These are phyloP conservation scores for Herpetomonas muscarum DNA, from an alignment of 208 protist species.

Conservation along the genomic window DNA sequence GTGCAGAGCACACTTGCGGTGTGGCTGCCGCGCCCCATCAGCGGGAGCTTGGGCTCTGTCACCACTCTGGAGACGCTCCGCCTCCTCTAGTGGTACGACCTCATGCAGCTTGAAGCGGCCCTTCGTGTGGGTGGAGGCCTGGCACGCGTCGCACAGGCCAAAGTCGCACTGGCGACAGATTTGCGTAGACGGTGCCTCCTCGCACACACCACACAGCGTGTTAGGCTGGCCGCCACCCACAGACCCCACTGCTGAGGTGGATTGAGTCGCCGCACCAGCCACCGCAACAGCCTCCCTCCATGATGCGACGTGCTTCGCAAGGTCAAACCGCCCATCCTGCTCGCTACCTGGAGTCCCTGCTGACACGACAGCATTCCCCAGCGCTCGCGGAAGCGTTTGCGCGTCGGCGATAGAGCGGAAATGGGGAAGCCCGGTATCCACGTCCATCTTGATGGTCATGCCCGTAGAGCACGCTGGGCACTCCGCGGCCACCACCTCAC, in stretches of 20 bases:
- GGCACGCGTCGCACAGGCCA: conserved; percentile 51
- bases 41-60: too few relatives aligned
- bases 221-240: background rate
- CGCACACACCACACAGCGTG: conserved; percentile 58
- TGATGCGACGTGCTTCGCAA: background rate
- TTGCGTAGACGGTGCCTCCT: conserved; percentile 26
- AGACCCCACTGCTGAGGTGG: too few relatives aligned
- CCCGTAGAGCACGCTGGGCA: too few relatives aligned
- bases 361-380: conserved; percentile 5
- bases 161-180: conserved; percentile 73
- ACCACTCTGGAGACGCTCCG: too few relatives aligned
- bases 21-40: too few relatives aligned
- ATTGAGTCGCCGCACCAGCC: background rate
- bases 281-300: background rate
- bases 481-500: background rate
- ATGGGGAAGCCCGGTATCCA: too few relatives aligned
- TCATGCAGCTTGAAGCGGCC: conserved; percentile 56
- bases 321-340: background rate
- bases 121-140: conserved; percentile 44
- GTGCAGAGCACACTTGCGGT: conserved; percentile 34
- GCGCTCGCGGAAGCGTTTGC: background rate
- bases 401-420: too few relatives aligned
- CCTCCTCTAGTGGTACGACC: conserved; percentile 32
- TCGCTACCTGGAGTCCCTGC: background rate
- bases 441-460: too few relatives aligned